These are phyloP conservation scores for Conidiobolus incongruus DNA, from an alignment of 371 early-diverging fungal genomes.

Conservation along the genomic window DNA sequence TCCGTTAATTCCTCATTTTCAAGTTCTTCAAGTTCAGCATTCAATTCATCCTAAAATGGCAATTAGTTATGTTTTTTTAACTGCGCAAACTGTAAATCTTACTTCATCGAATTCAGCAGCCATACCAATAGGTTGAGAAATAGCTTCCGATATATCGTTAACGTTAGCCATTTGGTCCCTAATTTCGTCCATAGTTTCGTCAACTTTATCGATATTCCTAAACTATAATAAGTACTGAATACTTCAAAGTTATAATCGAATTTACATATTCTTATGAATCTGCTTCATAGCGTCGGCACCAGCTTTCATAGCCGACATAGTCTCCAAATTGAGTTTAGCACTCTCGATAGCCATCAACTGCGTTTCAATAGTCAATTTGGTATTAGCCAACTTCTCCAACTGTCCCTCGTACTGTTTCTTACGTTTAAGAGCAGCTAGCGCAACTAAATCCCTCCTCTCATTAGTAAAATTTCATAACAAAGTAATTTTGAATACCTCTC, in stretches of 20 bases:
- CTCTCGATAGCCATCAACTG: conserved; percentile 92
- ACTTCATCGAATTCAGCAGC: conserved; percentile 80
- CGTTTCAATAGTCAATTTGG: conserved; percentile 81
- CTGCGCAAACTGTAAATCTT: conserved; percentile 2
- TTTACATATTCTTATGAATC: conserved; percentile 81
- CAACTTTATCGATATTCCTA: conserved; percentile 88
- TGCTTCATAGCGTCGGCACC: conserved; percentile 87
- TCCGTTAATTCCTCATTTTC: conserved; percentile 86
- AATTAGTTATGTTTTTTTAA: background rate
- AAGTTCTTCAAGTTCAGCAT: conserved; percentile 73
- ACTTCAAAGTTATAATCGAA: conserved; percentile 1
- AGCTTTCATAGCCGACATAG: conserved; percentile 85
- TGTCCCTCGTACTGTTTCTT: conserved; percentile 73
- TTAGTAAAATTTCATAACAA: background rate
- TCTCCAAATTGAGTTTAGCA: conserved; percentile 87
- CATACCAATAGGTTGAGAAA: conserved; percentile 66
- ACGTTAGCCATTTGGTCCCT: conserved; percentile 92
- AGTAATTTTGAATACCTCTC: conserved; percentile 27
- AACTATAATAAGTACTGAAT: background rate
- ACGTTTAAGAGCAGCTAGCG: conserved; percentile 84
- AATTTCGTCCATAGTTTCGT: conserved; percentile 90
- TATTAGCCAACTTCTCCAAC: conserved; percentile 70
- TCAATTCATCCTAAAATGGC: conserved; percentile 49
- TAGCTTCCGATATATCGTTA: conserved; percentile 84
- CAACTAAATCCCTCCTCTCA: conserved; percentile 33